Percentiles rank a stretch among this genome's conserved stretches.
Evolutionary conservation across 257 asterid species (phyloP).

Genomic region (Parsonsia alboflavescens): DNA sequence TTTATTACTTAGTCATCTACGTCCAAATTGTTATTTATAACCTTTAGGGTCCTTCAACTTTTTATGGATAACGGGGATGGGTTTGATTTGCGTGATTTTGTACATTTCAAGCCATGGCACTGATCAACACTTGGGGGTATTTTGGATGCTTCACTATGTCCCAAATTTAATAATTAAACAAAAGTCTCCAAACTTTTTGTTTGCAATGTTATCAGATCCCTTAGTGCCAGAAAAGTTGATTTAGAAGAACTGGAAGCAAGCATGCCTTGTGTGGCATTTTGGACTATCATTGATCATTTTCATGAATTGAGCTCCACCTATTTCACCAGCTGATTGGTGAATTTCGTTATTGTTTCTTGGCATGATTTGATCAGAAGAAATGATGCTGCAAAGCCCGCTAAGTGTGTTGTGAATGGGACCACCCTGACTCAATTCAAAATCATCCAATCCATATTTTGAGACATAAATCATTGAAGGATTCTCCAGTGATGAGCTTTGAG

Average conservation of each 20-base stretch:
- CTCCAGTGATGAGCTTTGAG: slow-evolving; percentile 20
- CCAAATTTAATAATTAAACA: too few relatives aligned
- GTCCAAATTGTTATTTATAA: too few relatives aligned
- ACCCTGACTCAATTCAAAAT: slow-evolving; percentile 18
- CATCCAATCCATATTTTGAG: slow-evolving; percentile 25
- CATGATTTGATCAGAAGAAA: slow-evolving; percentile 38
- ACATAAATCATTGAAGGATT: slow-evolving; percentile 19
- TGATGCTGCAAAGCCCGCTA: slow-evolving; percentile 40
- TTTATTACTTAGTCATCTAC: too few relatives aligned
- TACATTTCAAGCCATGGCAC: too few relatives aligned
- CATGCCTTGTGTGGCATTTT: slow-evolving; percentile 18
- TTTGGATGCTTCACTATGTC: too few relatives aligned
- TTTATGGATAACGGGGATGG: too few relatives aligned
- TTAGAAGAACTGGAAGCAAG: slow-evolving; percentile 19
- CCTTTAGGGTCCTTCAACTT: too few relatives aligned
- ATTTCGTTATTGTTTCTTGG: slow-evolving; percentile 12
- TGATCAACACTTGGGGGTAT: too few relatives aligned
- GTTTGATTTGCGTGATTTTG: too few relatives aligned
- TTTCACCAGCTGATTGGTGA: slow-evolving; percentile 15
- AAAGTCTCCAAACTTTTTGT: too few relatives aligned
- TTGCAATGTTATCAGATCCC: slow-evolving; percentile 21
- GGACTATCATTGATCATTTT: slow-evolving; percentile 18
- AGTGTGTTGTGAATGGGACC: slow-evolving; percentile 11
- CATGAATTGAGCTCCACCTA: slow-evolving; percentile 1
- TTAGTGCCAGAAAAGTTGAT: slow-evolving; percentile 29